phyloP scores from a whole-genome alignment of 2,329 filamentous ascomycete genomes.

The Diplodia scrobiculata region DNA sequence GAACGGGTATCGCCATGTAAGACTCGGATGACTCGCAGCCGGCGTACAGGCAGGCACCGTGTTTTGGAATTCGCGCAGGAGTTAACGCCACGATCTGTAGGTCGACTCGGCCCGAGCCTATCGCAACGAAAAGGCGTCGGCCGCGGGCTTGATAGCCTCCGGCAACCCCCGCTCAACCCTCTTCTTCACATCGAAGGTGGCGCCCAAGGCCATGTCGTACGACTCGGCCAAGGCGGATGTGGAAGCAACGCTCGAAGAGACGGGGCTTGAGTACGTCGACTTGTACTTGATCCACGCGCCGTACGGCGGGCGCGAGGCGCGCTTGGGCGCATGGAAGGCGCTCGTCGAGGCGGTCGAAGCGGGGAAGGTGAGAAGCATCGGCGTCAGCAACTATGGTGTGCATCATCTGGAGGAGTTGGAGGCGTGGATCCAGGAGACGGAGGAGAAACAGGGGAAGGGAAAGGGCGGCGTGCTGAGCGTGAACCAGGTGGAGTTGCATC shows the following conservation, averaged over 20 bases:
- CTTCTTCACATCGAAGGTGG: conserved; percentile 45
- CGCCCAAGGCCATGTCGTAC: conserved; percentile 60
- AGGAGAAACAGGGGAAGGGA: conserved; percentile 55
- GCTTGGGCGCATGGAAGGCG: conserved; percentile 57
- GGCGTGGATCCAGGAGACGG: conserved; percentile 60
- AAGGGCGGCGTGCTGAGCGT: conserved; percentile 74
- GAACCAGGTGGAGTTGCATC: conserved; percentile 82
- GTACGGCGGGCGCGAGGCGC: conserved; percentile 54
- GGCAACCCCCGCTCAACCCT: conserved; percentile 32
- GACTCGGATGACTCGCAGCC: background rate
- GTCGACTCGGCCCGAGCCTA: conserved; percentile 54
- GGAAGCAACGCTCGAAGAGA: conserved; percentile 45
- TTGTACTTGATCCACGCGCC: conserved; percentile 56
- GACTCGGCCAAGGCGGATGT: conserved; percentile 49
- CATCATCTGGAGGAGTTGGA: conserved; percentile 59
- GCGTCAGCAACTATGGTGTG: conserved; percentile 59
- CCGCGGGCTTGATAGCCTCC: conserved; percentile 39
- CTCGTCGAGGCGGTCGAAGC: conserved; percentile 56
- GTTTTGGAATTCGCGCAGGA: background rate
- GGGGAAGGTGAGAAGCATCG: conserved; percentile 57
- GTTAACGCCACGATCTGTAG: conserved; percentile 48
- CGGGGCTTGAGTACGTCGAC: conserved; percentile 47
- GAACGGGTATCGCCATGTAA: conserved; percentile 53
- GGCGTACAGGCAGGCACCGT: background rate
- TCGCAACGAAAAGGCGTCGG: conserved; percentile 49